A percentile compares a stretch with the other conserved stretches of the same genome.
These are phyloP conservation scores for Urtica urens DNA, from an alignment of 306 rosid species.

Conservation along the genomic window DNA sequence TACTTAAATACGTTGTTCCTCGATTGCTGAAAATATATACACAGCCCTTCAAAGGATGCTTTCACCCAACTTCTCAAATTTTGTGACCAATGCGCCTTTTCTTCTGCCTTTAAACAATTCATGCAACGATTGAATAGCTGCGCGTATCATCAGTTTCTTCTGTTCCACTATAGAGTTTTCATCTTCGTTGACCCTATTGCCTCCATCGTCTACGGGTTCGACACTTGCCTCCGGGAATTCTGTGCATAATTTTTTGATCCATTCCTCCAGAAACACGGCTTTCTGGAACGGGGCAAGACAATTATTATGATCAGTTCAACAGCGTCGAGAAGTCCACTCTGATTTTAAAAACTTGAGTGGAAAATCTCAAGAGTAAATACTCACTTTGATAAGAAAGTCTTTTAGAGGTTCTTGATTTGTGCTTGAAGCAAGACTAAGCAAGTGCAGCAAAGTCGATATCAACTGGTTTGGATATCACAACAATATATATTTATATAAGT, in stretches of 20 bases:
- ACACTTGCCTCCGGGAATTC: constrained; percentile 26
- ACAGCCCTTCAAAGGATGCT: constrained; percentile 12
- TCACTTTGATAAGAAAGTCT: constrained; percentile 72
- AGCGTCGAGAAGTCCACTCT: neutral
- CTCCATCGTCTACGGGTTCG: constrained; percentile 34
- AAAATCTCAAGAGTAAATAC: constrained; percentile 8
- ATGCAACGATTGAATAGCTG: constrained; percentile 48
- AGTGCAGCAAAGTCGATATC: constrained; percentile 74
- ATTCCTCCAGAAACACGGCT: constrained; percentile 63
- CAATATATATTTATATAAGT: constrained; percentile 3
- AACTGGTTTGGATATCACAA: too few species aligned
- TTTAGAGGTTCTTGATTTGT: constrained; percentile 45
- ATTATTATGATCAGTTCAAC: neutral
- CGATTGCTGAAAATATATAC: too few species aligned
- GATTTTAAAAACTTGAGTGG: neutral
- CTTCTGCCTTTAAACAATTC: constrained; percentile 47
- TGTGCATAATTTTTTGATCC: constrained; percentile 53
- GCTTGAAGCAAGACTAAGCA: constrained; percentile 56
- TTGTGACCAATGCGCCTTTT: constrained; percentile 34
- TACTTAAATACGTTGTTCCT: too few species aligned
- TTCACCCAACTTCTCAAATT: constrained; percentile 49
- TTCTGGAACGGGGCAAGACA: constrained; percentile 26
- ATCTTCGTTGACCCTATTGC: too few species aligned
- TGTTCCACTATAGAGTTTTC: constrained; percentile 25
- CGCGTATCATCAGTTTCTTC: constrained; percentile 54